Evolutionary conservation across 257 asterid genomes (phyloP).

Genomic region (Scutellaria galericulata): DNA sequence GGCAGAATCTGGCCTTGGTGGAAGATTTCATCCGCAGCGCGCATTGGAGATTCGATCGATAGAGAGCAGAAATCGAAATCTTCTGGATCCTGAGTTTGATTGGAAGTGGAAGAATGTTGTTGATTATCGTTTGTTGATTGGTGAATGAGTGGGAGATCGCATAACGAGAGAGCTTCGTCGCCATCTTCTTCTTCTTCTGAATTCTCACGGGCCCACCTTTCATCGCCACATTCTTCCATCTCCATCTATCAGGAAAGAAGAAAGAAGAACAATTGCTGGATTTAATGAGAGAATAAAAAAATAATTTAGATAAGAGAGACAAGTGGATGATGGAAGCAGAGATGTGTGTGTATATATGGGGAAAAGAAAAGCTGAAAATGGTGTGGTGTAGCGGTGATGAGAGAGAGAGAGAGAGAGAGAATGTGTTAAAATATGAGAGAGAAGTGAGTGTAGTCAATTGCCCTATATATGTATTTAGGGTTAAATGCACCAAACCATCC

Average conservation of each 20-base stretch:
- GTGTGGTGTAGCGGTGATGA: too few species aligned
- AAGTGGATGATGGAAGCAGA: too few species aligned
- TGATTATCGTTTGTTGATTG: constrained; percentile 21
- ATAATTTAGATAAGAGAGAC: too few species aligned
- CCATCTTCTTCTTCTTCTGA: constrained; percentile 37
- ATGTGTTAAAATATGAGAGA: too few species aligned
- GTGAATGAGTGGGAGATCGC: constrained; percentile 65
- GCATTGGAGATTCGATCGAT: constrained; percentile 52
- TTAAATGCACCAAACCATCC: too few species aligned
- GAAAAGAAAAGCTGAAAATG: too few species aligned
- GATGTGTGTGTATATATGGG: too few species aligned
- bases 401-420: too few species aligned
- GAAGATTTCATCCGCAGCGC: constrained; percentile 73
- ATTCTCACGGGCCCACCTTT: background rate
- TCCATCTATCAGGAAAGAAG: background rate
- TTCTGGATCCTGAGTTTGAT: constrained; percentile 34
- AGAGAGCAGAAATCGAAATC: constrained; percentile 62
- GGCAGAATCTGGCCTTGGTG: constrained; percentile 75
- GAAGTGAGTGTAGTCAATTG: too few species aligned
- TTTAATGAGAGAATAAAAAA: too few species aligned
- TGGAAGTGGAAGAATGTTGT: background rate
- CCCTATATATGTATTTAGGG: too few species aligned
- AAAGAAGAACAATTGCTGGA: background rate
- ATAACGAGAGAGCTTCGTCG: constrained; percentile 68
- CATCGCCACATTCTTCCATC: background rate